These are phyloP conservation scores for Nannochloris sp. DNA, from an alignment of 139 green algal genomes.

Conservation along the genomic window DNA sequence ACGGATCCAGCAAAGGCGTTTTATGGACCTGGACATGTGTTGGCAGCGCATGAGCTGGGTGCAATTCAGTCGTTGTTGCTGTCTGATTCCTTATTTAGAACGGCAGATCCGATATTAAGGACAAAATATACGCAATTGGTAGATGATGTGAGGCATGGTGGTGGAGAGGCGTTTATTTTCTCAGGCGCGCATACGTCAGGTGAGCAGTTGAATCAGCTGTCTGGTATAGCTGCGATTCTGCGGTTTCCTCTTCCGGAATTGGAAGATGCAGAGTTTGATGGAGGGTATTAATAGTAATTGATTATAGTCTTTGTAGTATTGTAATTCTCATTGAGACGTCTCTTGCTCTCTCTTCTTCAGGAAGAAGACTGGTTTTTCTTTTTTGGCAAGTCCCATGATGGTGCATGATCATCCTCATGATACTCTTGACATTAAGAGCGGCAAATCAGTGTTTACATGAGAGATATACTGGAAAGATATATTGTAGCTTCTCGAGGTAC, in stretches of 20 bases:
- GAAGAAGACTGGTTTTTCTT: too few species aligned
- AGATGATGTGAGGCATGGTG: slow-evolving; percentile 65
- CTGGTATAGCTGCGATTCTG: slow-evolving; percentile 79
- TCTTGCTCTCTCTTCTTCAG: too few species aligned
- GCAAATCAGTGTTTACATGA: too few species aligned
- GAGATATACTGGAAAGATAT: slow-evolving; percentile 19
- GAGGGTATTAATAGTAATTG: slow-evolving; percentile 1
- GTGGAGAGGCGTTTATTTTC: slow-evolving; percentile 80
- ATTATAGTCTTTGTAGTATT: neutral
- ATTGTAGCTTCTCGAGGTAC: slow-evolving; percentile 20
- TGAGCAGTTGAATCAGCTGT: slow-evolving; percentile 81
- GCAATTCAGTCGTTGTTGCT: slow-evolving; percentile 72
- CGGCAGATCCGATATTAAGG: slow-evolving; percentile 53
- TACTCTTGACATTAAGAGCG: too few species aligned
- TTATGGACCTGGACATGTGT: slow-evolving; percentile 80
- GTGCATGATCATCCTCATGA: too few species aligned
- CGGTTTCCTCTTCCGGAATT: slow-evolving; percentile 87
- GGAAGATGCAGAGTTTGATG: slow-evolving; percentile 64
- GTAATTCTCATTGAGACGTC: neutral
- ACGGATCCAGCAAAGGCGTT: slow-evolving; percentile 68
- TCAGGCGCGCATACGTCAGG: slow-evolving; percentile 60
- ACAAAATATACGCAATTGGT: slow-evolving; percentile 62
- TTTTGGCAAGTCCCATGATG: too few species aligned
- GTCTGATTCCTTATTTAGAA: slow-evolving; percentile 77
- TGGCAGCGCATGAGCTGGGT: slow-evolving; percentile 52